Conservation (phyloP, 2,329 filamentous ascomycete species). For the Aspergillus fumigatus region DNA sequence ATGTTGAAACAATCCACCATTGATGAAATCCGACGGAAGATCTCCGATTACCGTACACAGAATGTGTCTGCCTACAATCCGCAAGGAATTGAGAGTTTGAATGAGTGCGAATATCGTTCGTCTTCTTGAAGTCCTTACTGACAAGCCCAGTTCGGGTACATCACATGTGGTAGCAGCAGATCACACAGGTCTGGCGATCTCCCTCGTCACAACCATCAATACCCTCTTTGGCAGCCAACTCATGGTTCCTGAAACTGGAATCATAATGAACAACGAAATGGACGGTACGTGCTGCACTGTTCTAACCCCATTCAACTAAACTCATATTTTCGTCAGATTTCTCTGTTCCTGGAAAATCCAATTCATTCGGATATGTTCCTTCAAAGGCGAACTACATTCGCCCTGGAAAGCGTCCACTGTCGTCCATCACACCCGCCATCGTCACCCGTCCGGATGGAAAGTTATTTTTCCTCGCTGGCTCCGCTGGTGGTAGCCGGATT, state of each 20-base stretch:
- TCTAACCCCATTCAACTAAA: neutral
- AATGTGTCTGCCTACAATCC: slow-evolving; percentile 73
- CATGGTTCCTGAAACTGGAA: slow-evolving; percentile 74
- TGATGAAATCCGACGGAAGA: slow-evolving; percentile 57
- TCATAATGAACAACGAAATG: slow-evolving; percentile 68
- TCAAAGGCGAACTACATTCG: slow-evolving; percentile 75
- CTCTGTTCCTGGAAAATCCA: slow-evolving; percentile 70
- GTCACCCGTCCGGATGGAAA: slow-evolving; percentile 62
- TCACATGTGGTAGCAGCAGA: slow-evolving; percentile 63
- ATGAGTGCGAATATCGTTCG: slow-evolving; percentile 44
- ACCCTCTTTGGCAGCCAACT: slow-evolving; percentile 75
- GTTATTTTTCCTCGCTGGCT: slow-evolving; percentile 66
- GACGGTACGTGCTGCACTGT: slow-evolving; percentile 44
- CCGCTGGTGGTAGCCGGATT: slow-evolving; percentile 78
- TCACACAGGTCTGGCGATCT: slow-evolving; percentile 66
- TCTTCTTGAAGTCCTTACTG: neutral
- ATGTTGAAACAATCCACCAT: slow-evolving; percentile 64
- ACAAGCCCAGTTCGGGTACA: slow-evolving; percentile 42
- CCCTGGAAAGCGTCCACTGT: slow-evolving; percentile 75
- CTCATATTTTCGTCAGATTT: slow-evolving; percentile 71
- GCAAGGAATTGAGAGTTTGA: slow-evolving; percentile 57
- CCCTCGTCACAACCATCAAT: slow-evolving; percentile 83
- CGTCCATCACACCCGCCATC: slow-evolving; percentile 76
- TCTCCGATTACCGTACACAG: slow-evolving; percentile 67
- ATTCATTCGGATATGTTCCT: slow-evolving; percentile 82